Base-by-base conservation (phyloP, 2,329 filamentous ascomycete genomes). In the Penicillium sp. region DNA sequence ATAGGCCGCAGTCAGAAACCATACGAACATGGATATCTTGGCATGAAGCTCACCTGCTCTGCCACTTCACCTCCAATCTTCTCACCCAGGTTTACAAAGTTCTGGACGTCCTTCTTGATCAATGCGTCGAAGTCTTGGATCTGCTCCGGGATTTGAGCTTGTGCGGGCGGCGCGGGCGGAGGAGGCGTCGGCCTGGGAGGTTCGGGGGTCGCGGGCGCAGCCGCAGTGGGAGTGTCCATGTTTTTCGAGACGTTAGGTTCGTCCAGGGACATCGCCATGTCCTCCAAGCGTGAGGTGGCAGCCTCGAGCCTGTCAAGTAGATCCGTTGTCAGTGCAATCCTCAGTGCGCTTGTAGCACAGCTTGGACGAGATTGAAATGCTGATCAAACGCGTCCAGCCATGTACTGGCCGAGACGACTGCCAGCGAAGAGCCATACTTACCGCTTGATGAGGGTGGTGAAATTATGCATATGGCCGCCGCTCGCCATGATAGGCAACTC, bases 371-470 rank as follows among this genome's bases (percentile, higher is more conserved):
- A 50, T 52, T 48, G 22, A 48, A 48, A 28, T 41, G 22, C 20
- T 25, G 16, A 24, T 16, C 39, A 25, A 41, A 27, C 24, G 22
- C 6, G 16, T 11, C 9, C 13, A n/a, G 11, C 2, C 31, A 18
- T 11, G 13, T 7, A 20, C n/a, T 18, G 18, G 10, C 20, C 20
- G n/a, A 20, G 25, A 13, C 40, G 46, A 9, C 25, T 24, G n/a
- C 48, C 7, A 48, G 31, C 38, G 24, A 48, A 31, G 28, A 44
- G 22, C 13, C 20, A 55, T 49, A 76, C 83, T 65, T 83, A 97
- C 94, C 94, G 86, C 83, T 99, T 99, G 79, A 99, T 96, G 67
- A 99, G 84, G 48, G 94, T 99, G 31, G 91, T 95, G 57, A 99
- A 79, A 71, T 96, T 97, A 76, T 97, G 87, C 90, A 97, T 96